phyloP scores from a whole-genome alignment of 2,329 filamentous ascomycete species.

The Trichothecium sympodiale region DNA sequence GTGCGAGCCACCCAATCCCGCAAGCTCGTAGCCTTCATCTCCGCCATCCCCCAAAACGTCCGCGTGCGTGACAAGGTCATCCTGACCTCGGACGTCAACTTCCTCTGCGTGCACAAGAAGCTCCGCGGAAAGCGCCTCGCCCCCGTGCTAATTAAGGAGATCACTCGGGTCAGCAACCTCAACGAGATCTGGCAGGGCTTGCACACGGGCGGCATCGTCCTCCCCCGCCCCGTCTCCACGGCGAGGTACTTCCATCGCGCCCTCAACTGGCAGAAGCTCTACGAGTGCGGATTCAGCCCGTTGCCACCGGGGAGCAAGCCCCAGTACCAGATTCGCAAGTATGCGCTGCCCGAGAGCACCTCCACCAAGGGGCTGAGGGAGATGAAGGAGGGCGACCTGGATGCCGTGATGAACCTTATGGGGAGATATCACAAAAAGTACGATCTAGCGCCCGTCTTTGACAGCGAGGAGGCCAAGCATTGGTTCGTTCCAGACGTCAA shows the following conservation, averaged over 20 bases:
- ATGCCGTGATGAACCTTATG: conserved; percentile 63
- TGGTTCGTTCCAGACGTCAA: conserved; percentile 66
- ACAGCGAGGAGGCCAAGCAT: conserved; percentile 70
- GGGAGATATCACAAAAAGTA: conserved; percentile 69
- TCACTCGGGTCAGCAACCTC: conserved; percentile 84
- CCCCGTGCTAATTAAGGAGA: conserved; percentile 93
- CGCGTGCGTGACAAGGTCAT: conserved; percentile 68
- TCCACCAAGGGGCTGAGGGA: conserved; percentile 63
- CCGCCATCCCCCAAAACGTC: conserved; percentile 76
- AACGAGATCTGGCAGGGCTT: conserved; percentile 87
- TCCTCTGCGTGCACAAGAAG: conserved; percentile 97
- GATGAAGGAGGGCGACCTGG: conserved; percentile 71
- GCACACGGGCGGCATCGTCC: conserved; percentile 84
- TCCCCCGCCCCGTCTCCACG: conserved; percentile 85
- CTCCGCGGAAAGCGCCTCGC: conserved; percentile 85
- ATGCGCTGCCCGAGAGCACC: conserved; percentile 66
- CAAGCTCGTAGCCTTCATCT: conserved; percentile 92
- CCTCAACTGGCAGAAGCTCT: conserved; percentile 91
- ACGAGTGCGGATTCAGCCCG: conserved; percentile 88
- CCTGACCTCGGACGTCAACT: conserved; percentile 88
- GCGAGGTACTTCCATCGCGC: conserved; percentile 93
- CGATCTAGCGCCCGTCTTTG: conserved; percentile 75
- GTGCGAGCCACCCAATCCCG: conserved; percentile 74
- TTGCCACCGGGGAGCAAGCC: conserved; percentile 77
- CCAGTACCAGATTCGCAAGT: conserved; percentile 74